Evolutionary conservation across 768 basidiomycete species (phyloP).

Genomic region (Tulasnella calospora): DNA sequence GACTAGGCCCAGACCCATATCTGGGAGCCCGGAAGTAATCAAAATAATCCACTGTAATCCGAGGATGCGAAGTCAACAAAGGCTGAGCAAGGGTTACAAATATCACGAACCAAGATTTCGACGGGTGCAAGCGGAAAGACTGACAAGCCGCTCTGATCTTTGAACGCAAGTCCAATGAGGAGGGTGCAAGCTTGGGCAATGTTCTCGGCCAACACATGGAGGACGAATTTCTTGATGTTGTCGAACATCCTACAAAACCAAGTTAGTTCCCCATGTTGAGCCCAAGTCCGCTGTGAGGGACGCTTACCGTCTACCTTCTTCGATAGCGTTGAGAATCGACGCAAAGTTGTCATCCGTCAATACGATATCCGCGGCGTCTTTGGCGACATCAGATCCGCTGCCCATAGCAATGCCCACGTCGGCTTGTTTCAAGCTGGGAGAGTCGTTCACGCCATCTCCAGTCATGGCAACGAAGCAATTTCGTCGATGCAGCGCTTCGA

Average conservation of each 20-base stretch:
- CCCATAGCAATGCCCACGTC: conserved; percentile 56
- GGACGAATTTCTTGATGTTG: conserved; percentile 54
- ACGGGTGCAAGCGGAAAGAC: conserved; percentile 57
- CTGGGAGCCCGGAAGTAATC: conserved; percentile 50
- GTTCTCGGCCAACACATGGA: conserved; percentile 52
- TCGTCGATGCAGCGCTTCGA: conserved; percentile 48
- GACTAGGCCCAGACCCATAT: conserved; percentile 53
- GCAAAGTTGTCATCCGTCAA: conserved; percentile 63
- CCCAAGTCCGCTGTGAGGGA: conserved; percentile 33
- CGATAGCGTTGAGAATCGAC: conserved; percentile 57
- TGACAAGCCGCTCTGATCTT: conserved; percentile 44
- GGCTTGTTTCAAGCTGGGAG: conserved; percentile 48
- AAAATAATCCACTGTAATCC: conserved; percentile 46
- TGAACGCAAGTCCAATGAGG: conserved; percentile 54
- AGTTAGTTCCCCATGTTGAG: neutral
- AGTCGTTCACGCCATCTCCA: conserved; percentile 57
- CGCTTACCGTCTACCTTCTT: conserved; percentile 59
- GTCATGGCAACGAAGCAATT: conserved; percentile 50
- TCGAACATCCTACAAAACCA: conserved; percentile 39
- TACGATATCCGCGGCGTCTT: conserved; percentile 60
- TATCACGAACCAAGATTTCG: conserved; percentile 34
- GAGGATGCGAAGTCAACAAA: neutral
- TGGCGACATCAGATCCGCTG: conserved; percentile 48
- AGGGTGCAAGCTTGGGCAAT: conserved; percentile 53
- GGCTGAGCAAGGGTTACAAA: neutral